phyloP scores from a whole-genome alignment of 768 basidiomycete species.

The Lactarius sanguifluus region DNA sequence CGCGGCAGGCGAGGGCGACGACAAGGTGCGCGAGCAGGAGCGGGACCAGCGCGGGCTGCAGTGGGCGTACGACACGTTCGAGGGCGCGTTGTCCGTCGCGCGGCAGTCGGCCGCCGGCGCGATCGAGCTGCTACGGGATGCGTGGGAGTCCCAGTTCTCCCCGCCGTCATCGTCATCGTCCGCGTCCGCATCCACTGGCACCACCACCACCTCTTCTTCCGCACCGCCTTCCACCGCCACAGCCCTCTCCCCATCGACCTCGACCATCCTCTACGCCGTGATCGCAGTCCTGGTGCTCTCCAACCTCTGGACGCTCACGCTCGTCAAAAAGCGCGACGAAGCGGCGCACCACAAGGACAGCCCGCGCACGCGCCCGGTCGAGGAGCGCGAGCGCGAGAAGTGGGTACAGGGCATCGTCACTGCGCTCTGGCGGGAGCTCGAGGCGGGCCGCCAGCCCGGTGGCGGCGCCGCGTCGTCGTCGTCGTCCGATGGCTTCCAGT shows the following conservation, averaged over 20 bases:
- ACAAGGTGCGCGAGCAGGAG: slow-evolving; percentile 63
- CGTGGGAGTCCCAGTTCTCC: slow-evolving; percentile 61
- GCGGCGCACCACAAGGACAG: slow-evolving; percentile 44
- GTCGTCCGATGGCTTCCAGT: not conserved
- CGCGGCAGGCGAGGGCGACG: slow-evolving; percentile 35
- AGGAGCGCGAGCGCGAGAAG: slow-evolving; percentile 72
- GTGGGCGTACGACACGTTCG: slow-evolving; percentile 87
- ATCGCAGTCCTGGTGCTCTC: slow-evolving; percentile 72
- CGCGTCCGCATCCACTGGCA: not conserved
- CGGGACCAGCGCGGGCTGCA: slow-evolving; percentile 72
- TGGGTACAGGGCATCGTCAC: slow-evolving; percentile 73
- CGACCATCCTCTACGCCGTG: slow-evolving; percentile 69
- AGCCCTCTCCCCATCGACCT: slow-evolving; percentile 44
- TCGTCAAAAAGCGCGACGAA: slow-evolving; percentile 50
- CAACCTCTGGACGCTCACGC: slow-evolving; percentile 69
- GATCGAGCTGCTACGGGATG: slow-evolving; percentile 74
- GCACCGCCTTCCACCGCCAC: not conserved
- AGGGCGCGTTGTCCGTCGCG: slow-evolving; percentile 72
- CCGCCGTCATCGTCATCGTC: not conserved
- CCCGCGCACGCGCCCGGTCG: slow-evolving; percentile 50
- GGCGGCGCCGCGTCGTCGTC: not conserved
- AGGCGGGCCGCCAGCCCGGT: slow-evolving; percentile 42
- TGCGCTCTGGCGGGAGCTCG: slow-evolving; percentile 71
- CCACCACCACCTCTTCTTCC: too few species aligned
- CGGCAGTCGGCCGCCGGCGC: slow-evolving; percentile 67